Percentiles rank a stretch among this genome's conserved stretches.
phyloP scores from a whole-genome alignment of 345 rosid species.

The Alliaria petiolata region DNA sequence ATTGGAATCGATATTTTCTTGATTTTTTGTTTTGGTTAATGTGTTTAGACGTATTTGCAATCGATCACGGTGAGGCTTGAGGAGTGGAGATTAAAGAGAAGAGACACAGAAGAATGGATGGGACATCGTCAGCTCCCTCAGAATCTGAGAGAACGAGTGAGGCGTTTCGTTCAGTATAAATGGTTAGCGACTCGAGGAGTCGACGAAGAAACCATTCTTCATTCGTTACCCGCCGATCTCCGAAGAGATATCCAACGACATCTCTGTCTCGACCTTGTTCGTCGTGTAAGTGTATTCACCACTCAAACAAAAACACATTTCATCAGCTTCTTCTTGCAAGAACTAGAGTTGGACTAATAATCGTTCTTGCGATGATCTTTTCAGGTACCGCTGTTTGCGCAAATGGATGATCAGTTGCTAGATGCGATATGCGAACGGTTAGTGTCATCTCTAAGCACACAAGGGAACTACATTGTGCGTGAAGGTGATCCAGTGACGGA shows the following conservation, averaged over 20 bases:
- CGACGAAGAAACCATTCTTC: constrained; percentile 63
- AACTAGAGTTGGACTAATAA: no score
- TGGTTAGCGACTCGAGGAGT: constrained; percentile 81
- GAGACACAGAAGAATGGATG: constrained; percentile 81
- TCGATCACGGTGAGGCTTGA: constrained; percentile 68
- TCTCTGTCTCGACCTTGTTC: constrained; percentile 77
- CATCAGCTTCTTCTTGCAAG: not conserved
- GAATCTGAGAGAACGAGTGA: constrained; percentile 44
- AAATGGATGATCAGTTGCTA: constrained; percentile 63
- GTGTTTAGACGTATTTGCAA: constrained; percentile 62
- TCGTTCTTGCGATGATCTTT: no score
- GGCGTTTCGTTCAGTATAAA: constrained; percentile 61
- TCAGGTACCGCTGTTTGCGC: constrained; percentile 63
- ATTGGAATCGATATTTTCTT: not conserved
- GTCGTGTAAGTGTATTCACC: constrained; percentile 50
- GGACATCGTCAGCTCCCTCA: constrained; percentile 60
- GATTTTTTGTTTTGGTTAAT: not conserved
- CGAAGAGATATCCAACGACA: constrained; percentile 73
- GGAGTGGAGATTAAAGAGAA: constrained; percentile 68
- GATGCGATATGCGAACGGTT: constrained; percentile 66
- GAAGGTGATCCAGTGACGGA: constrained; percentile 66
- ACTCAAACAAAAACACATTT: not conserved
- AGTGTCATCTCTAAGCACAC: constrained; percentile 52
- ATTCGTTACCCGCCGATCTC: constrained; percentile 63
- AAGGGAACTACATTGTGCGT: constrained; percentile 56